These are phyloP conservation scores for Psilocybe cubensis DNA, from an alignment of 768 basidiomycete genomes.

Conservation along the genomic window DNA sequence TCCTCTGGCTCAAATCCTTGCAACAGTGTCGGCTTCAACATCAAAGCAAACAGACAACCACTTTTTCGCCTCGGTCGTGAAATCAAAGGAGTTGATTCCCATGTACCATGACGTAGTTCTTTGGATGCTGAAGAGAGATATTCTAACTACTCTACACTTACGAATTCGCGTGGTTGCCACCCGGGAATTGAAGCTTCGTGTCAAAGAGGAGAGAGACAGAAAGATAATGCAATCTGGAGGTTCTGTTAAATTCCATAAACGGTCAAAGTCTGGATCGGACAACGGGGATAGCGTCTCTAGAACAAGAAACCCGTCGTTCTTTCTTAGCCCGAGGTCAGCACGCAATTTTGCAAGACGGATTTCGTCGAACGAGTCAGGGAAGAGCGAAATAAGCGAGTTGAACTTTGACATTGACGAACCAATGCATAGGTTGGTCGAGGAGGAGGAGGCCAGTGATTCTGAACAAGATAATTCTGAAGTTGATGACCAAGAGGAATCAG, in stretches of 20 bases:
- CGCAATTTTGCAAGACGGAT: conserved; percentile 33
- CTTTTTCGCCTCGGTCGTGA: conserved; percentile 81
- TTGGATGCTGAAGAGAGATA: conserved; percentile 90
- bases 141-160: conserved; percentile 84
- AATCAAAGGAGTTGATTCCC: conserved; percentile 65
- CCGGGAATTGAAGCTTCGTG: conserved; percentile 70
- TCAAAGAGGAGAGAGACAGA: conserved; percentile 49
- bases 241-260: conserved; percentile 19
- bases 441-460: conserved; percentile 21
- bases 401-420: conserved; percentile 37
- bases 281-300: conserved; percentile 4
- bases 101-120: conserved; percentile 82
- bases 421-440: conserved; percentile 23
- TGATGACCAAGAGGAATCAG: conserved; percentile 38
- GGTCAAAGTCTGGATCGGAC: not conserved
- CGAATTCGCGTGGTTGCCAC: conserved; percentile 85
- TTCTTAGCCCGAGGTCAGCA: conserved; percentile 58
- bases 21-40: conserved; percentile 71
- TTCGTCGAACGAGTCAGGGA: conserved; percentile 49
- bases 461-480: conserved; percentile 20
- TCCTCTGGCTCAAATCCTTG: conserved; percentile 72
- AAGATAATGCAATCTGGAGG: conserved; percentile 28
- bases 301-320: conserved; percentile 32
- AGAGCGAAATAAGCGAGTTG: conserved; percentile 42
- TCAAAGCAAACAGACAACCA: conserved; percentile 69